Evolutionary conservation across 768 basidiomycete species (phyloP), one percentile per base, ranked within the genome.

Genomic region (Termitomyces sp.): DNA sequence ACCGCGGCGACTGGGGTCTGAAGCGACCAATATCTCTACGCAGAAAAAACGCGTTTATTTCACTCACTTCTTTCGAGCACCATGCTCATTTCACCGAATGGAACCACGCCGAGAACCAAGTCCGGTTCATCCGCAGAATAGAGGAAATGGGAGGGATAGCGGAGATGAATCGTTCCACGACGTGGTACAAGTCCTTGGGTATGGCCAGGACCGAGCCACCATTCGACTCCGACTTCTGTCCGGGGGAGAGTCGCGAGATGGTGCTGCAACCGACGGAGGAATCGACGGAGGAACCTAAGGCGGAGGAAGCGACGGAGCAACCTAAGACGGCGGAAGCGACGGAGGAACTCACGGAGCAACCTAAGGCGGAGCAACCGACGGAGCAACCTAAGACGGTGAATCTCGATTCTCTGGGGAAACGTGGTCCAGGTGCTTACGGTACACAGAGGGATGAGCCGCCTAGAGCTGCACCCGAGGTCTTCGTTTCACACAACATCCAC

Each of bases 1-100:
- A 88, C 66, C 84, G 92, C 32, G 91, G 91, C 57, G 83, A 93
- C 76, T 96, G 86, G 84, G 93, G 93, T 24, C 77, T 95, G 63
- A 96, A 96, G 74, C 88, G 92, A 0, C 89, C 91, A 24, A 83
- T 94, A 24, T 78, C 90, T 2, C 75, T 89, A 50, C 84, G 88
- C 57, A 82, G 85, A 36, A 82, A 82, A 50, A 79, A 84, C 63
- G 83, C 85, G 12, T 84, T 81, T 67, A 84, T 94, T 61, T 84
- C 87, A 20, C 79, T 94, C 32, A 77, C 80, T 54, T 76, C 84
- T 1, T 84, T 90, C 71, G 92, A 94, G 69, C 84, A 88, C 35
- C 84, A 77, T 57, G 84, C 90, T 59, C 80, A 91, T 65, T 92
- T 88, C 71, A 88, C 89, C 24, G 88, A 90, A 64, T 94, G 92